Evolutionary conservation across 116 monocot genomes (phyloP).

Genomic region (Papilionanthe hybrid): DNA sequence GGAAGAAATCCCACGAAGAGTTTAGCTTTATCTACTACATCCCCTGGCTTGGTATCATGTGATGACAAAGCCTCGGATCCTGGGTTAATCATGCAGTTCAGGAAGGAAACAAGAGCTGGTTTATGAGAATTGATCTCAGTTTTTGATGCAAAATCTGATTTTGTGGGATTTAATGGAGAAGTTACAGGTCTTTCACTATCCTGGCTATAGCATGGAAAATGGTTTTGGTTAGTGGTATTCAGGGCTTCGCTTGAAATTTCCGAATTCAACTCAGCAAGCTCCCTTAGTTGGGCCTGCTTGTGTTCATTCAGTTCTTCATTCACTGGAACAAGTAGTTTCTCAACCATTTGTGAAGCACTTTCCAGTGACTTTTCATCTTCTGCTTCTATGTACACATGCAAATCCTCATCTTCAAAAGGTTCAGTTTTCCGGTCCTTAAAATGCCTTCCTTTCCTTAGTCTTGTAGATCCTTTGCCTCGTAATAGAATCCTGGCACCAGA

Average conservation of each 20-base stretch:
- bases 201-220: too few relatives aligned
- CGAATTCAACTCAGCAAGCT: constrained; percentile 38
- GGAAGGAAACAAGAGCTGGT: background rate
- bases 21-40: constrained; percentile 35
- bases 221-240: background rate
- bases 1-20: constrained; percentile 55
- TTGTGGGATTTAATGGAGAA: background rate
- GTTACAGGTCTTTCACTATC: too few relatives aligned
- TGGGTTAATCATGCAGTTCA: background rate
- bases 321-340: constrained; percentile 58
- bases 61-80: background rate
- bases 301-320: constrained; percentile 31
- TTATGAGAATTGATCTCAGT: background rate
- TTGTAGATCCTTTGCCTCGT: constrained; percentile 40
- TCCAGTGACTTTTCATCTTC: constrained; percentile 46
- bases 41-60: background rate
- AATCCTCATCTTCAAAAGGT: constrained; percentile 40
- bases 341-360: constrained; percentile 51
- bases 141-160: too few relatives aligned
- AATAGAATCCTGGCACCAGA: constrained; percentile 49
- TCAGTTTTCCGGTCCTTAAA: constrained; percentile 14
- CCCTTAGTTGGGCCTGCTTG: constrained; percentile 45
- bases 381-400: constrained; percentile 55
- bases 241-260: background rate
- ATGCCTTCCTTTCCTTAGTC: constrained; percentile 5